phyloP scores from a whole-genome alignment of 225 moss, liverwort and hornwort species.

The Climacium dendroides region DNA sequence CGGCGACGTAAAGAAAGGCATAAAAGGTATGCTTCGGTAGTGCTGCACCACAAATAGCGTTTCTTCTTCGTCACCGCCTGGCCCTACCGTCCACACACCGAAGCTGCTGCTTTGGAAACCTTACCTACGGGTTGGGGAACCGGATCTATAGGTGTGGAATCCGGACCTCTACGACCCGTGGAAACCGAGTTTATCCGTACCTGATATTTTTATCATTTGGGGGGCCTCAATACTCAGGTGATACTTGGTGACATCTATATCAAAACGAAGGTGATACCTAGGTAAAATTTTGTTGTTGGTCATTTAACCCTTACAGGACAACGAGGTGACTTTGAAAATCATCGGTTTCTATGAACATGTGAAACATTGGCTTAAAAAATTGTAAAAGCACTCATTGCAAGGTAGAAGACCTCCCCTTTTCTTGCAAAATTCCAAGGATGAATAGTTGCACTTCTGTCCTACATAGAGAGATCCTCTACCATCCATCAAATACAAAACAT shows the following conservation, averaged over 20 bases:
- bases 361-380: too few species aligned
- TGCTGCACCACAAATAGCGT: not conserved
- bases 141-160: not conserved
- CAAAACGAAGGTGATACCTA: fast-evolving
- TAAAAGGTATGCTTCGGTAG: not conserved
- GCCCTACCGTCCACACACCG: not conserved
- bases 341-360: too few species aligned
- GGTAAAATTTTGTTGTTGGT: not conserved
- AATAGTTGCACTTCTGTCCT: too few species aligned
- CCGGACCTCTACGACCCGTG: not conserved
- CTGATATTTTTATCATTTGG: not conserved
- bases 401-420: too few species aligned
- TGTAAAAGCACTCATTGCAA: too few species aligned
- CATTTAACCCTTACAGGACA: too few species aligned
- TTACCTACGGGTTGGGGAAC: not conserved
- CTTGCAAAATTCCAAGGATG: too few species aligned
- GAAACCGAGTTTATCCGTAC: not conserved
- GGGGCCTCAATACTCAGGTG: not conserved
- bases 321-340: too few species aligned
- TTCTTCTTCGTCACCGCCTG: not conserved
- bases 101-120: not conserved
- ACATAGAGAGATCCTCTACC: too few species aligned
- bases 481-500: too few species aligned
- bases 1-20: not conserved
- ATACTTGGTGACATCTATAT: not conserved